A percentile compares a stretch with the other conserved stretches of the same genome.
Conservation (phyloP, 2,329 filamentous ascomycete species). For the Aureobasidium namibiae region DNA sequence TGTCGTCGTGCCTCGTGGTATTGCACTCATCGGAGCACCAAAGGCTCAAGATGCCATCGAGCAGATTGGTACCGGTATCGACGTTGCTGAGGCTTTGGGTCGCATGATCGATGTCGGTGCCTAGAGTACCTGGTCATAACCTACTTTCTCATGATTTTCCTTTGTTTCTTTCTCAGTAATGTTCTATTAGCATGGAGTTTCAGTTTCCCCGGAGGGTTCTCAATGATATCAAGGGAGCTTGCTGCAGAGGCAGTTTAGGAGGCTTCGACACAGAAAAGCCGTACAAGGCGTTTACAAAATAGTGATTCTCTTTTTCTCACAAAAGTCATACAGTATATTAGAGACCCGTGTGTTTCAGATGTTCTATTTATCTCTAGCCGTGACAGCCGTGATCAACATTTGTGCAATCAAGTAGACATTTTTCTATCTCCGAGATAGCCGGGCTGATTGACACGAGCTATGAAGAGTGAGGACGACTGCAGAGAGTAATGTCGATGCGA, state of each 20-base stretch:
- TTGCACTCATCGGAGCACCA: slow-evolving; percentile 53
- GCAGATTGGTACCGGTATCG: slow-evolving; percentile 36
- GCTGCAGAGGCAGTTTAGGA: neutral
- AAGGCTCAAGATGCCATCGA: slow-evolving; percentile 50
- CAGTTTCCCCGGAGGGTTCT: neutral
- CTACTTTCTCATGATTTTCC: neutral
- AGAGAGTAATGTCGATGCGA: no score
- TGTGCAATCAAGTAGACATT: neutral
- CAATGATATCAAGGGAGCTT: neutral
- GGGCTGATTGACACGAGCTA: neutral
- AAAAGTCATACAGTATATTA: neutral
- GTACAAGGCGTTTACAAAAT: neutral
- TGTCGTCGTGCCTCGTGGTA: slow-evolving; percentile 47
- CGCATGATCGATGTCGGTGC: slow-evolving; percentile 22
- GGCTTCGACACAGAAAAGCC: neutral
- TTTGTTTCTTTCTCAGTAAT: neutral
- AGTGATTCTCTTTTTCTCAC: neutral
- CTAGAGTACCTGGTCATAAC: neutral
- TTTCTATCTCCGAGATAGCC: neutral
- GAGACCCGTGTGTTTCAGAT: neutral
- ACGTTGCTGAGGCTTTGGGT: slow-evolving; percentile 27
- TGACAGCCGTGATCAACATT: slow-evolving; percentile 8
- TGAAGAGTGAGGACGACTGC: neutral
- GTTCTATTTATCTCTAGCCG: neutral
- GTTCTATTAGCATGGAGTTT: slow-evolving; percentile 1